Conservation (phyloP, 164 flowering plant genomes). For the Tinospora cordifolia region DNA sequence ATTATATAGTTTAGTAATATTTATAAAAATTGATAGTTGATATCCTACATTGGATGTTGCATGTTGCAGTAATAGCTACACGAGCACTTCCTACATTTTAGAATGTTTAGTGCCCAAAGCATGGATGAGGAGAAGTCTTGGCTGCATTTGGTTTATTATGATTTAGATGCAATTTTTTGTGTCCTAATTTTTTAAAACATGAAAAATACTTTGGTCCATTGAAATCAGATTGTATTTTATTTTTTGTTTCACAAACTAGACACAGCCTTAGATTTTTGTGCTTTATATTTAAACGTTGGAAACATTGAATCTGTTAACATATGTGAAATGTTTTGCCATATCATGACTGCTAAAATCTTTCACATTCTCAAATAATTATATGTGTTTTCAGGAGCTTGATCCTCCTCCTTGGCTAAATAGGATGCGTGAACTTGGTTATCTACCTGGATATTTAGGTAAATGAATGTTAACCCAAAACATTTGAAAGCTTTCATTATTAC, state of each 20-base stretch:
- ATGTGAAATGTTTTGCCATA: no score
- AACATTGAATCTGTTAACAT: no score
- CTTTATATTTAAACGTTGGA: background rate
- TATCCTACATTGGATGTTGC: background rate
- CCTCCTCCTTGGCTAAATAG: slow-evolving; percentile 98
- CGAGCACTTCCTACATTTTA: background rate
- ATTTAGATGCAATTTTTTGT: background rate
- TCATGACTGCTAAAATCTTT: background rate
- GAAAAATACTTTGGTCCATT: no score
- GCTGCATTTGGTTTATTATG: background rate
- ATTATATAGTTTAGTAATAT: background rate
- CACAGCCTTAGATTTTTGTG: no score
- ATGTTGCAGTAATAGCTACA: background rate
- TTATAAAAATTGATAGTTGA: background rate
- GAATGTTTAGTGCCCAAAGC: background rate
- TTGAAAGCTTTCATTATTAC: background rate
- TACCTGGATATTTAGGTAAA: slow-evolving; percentile 90
- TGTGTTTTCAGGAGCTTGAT: slow-evolving; percentile 74
- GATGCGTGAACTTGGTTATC: slow-evolving; percentile 95
- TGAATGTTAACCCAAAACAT: background rate
- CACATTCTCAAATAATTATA: background rate
- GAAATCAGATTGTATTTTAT: no score
- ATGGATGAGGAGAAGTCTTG: background rate
- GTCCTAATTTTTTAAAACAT: no score
- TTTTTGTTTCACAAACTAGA: no score